Evolutionary conservation across 1,284 basidiomycete species (phyloP), one percentile per base, ranked within the genome.

Genomic region (Ceratobasidium sp.): DNA sequence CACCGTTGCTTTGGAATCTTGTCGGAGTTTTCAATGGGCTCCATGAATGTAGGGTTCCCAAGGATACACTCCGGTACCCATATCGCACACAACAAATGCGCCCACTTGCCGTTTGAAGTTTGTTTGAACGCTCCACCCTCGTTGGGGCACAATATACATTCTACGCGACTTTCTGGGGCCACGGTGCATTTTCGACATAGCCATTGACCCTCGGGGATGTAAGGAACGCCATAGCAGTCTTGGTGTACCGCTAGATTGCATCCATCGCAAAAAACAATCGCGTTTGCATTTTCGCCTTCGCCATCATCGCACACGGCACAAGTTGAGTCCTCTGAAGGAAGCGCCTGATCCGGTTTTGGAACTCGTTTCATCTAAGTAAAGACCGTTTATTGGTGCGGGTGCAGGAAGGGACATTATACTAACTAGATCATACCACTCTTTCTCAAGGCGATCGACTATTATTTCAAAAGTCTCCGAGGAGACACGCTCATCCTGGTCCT

Each of bases 201-300:
- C 97, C 97, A 99, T 81, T 99, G 97, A 0, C 97, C 97, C 82
- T 99, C 97, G 0, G 97, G 97, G 74, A 99, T 98, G 79, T 99
- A 99, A 1, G 97, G 97, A 3, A 99, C 95, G 39, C 97, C 97
- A 80, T 99, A 99, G 79, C 97, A 99, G 80, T 99, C 97, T 87
- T 99, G 97, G 82, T 99, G 97, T 3, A 99, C 97, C 8, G 97
- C 97, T 32, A 99, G 84, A 80, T 99, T 99, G 81, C 97, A 99
- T 0, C 97, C 97, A 79, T 99, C 97, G 80, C 97, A 99, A 79
- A 99, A 99, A 18, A 99, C 97, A 76, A 99, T 99, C 5, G 96
- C 97, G 79, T 99, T 99, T 73, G 92, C 94, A 80, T 98, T 98
- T 81, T 99, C 97, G 75, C 96, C 97, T 78, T 99, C 97, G 2